A percentile compares a stretch with the other conserved stretches of the same genome.
These are phyloP conservation scores for Excoecaria agallocha DNA, from an alignment of 345 rosid species.

Conservation along the genomic window DNA sequence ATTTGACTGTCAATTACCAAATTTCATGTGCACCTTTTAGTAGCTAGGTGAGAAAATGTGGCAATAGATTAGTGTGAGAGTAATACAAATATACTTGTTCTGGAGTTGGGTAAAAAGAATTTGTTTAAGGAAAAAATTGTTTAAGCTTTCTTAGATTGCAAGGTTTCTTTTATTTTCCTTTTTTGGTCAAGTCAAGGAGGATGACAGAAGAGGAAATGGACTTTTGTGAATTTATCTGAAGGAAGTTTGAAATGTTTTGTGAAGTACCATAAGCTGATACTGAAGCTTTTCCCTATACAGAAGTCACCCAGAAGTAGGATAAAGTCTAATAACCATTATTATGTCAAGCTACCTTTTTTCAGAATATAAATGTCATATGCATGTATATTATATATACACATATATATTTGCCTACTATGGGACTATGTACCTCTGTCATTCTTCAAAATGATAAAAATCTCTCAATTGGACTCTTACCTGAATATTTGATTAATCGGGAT, in stretches of 20 bases:
- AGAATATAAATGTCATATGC: neutral
- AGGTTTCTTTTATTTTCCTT: neutral
- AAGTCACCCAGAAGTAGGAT: neutral
- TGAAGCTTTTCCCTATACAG: neutral
- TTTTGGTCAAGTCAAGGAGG: neutral
- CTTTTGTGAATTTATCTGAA: neutral
- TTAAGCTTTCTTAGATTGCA: neutral
- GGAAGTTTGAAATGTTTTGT: slow-evolving; percentile 2
- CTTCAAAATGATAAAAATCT: slow-evolving; percentile 10
- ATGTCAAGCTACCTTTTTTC: neutral
- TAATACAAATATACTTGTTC: neutral
- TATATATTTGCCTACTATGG: neutral
- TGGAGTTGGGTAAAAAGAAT: neutral
- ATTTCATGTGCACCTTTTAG: neutral
- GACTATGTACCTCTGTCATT: neutral
- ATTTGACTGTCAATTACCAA: neutral
- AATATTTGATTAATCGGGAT: slow-evolving; percentile 25
- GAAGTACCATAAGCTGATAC: neutral
- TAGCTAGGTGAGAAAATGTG: slow-evolving; percentile 3
- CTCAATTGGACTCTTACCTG: slow-evolving; percentile 4
- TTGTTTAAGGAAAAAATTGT: neutral
- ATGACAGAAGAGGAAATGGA: neutral
- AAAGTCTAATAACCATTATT: neutral
- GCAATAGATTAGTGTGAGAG: neutral
- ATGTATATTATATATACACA: no score